Base-by-base conservation (phyloP, 2,329 filamentous ascomycete genomes). In the Endocalyx cinctus region DNA sequence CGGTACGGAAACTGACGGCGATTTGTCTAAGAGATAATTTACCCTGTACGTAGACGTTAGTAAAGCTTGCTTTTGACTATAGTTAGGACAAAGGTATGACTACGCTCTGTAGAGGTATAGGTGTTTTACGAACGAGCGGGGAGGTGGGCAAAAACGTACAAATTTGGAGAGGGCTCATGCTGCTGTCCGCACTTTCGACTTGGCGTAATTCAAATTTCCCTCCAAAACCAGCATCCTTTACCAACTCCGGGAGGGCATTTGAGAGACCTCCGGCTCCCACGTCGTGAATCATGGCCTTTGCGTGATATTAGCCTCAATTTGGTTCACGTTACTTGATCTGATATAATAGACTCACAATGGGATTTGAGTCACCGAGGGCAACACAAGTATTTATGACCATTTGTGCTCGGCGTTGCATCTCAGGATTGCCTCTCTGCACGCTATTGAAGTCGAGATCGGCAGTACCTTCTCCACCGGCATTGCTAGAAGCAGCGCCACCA, bases 311-410 rank as follows among this genome's bases (percentile, higher is more conserved):
- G 6, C 15, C 15, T 14, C 11, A 27, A 31, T 13, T 41, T 27
- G 34, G 28, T 15, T n/a, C n/a, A n/a, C n/a, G n/a, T n/a, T n/a
- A n/a, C n/a, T n/a, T n/a, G n/a, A n/a, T n/a, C n/a, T n/a, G n/a
- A n/a, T n/a, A n/a, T n/a, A n/a, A n/a, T n/a, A n/a, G n/a, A n/a
- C n/a, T n/a, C n/a, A n/a, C n/a, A 47, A 98, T 97, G 0, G 92
- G 92, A 55, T 84, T 97, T 43, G 87, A 71, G 4, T 80, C 68
- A 12, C 89, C 90, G 50, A 97, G 75, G 4, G 87, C 82, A 17
- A 85, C 80, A 58, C 92, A 98, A 5, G 87, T 82, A 61, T 97
- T 92, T 62, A 98, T 98, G 45, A 98, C 92, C 77, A 97, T 94
- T 64, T 98, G 92, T 2, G 90, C 92, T 49, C 92, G 77, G 42